Base-by-base conservation (phyloP, 2,329 filamentous ascomycete genomes). In the Setomelanomma holmii region DNA sequence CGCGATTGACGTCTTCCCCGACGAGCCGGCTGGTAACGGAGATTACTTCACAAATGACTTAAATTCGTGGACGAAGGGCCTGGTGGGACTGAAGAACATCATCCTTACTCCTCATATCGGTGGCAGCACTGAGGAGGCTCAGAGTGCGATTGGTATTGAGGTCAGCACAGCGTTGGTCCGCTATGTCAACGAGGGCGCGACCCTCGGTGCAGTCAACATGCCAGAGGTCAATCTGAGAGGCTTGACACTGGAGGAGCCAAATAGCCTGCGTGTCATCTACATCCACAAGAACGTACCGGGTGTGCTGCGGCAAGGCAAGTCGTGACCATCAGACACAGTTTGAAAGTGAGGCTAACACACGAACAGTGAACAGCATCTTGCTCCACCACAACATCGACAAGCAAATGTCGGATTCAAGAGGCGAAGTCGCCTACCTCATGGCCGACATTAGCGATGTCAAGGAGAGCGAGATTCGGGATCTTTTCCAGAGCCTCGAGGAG, bases 331-430 rank as follows among this genome's bases (percentile, higher is more conserved):
- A 21, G 30, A 23, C 8, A 6, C 4, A 10, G 12, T n/a, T 7
- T 12, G 3, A 33, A 12, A 35, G 14, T 14, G 23, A 45, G 33
- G 40, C 57, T 64, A 50, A 64, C 55, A 42, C n/a, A 5, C 49
- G 30, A 24, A 5, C 58, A 88, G 95, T 99, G 62, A 99, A 99
- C 81, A 90, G 95, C 69, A 91, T 98, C 57, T 84, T 99, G 41
- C 90, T 89, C 38, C 88, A 96, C 69, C 93, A 99, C 81, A 99
- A 99, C 75, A 93, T 99, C 65, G 93, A 97, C 80, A 98, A 98
- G 83, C 95, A 99, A 79, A 98, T 96, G 81, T 95, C 91, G 44
- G 95, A 98, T 75, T 96, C 90, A 78, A 89, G 89, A 79, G 93
- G 92, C 64, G 93, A 98, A 73, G 84, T 95, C 61, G 95, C 95